These are phyloP conservation scores for Daldinia decipiens DNA, from an alignment of 495 filamentous ascomycete species.

Conservation along the genomic window DNA sequence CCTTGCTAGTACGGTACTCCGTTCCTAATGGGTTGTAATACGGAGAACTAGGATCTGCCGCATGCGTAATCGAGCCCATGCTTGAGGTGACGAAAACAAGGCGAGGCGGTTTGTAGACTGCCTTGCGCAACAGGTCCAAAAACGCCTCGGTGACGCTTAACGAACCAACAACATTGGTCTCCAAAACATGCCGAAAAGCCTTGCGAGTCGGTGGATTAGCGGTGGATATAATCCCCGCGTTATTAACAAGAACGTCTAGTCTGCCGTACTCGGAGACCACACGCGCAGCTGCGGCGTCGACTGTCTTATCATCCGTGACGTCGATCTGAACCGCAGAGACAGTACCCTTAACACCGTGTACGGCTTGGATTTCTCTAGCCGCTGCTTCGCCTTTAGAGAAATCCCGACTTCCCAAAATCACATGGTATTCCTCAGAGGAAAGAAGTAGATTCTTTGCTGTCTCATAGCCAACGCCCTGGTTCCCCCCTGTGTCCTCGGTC, in stretches of 20 bases:
- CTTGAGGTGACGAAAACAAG: conserved; percentile 44
- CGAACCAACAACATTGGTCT: too few species aligned
- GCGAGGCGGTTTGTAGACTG: conserved; percentile 26
- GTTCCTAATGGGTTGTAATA: conserved; percentile 22
- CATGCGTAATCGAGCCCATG: conserved; percentile 52
- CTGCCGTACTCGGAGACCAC: too few species aligned
- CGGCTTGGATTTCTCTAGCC: conserved; percentile 9
- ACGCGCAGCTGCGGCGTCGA: too few species aligned
- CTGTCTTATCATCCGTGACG: too few species aligned
- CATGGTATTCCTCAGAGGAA: conserved; percentile 36
- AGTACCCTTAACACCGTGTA: conserved; percentile 32
- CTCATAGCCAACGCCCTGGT: too few species aligned
- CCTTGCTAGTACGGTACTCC: conserved; percentile 50
- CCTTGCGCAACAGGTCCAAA: conserved; percentile 54
- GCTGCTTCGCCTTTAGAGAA: conserved; percentile 23
- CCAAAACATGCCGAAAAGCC: too few species aligned
- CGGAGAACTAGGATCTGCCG: conserved; percentile 20
- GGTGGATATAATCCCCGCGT: too few species aligned
- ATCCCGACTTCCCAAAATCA: conserved; percentile 36
- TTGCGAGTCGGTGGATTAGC: too few species aligned
- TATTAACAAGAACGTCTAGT: too few species aligned
- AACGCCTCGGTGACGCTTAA: conserved; percentile 56
- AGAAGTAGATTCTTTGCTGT: conserved; percentile 50
- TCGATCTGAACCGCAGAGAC: too few species aligned
- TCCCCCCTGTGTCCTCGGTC: too few species aligned